These are phyloP conservation scores for Actinomucor elegans DNA, from an alignment of 371 early-diverging fungal species.

Conservation along the genomic window DNA sequence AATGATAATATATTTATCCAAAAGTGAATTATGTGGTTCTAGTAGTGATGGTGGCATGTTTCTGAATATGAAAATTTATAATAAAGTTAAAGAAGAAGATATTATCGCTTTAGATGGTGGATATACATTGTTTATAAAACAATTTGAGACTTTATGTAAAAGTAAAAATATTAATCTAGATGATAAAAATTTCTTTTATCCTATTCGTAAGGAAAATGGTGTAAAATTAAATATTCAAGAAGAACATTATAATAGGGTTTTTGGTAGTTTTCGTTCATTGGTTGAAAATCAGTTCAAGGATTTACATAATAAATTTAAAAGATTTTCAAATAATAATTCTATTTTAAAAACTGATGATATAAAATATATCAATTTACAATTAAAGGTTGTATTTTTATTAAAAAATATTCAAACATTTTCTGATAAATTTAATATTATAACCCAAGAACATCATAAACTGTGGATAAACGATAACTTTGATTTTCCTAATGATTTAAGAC, in stretches of 20 bases:
- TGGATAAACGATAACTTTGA: conserved; percentile 3
- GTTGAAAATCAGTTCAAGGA: conserved; percentile 8
- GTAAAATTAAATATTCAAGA: conserved; percentile 1
- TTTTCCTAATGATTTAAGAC: conserved; percentile 2
- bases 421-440: background rate
- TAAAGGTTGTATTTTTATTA: conserved; percentile 8
- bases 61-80: conserved; percentile 11
- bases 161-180: background rate
- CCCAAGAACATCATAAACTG: conserved; percentile 3
- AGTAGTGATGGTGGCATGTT: conserved; percentile 13
- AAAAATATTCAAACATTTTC: conserved; percentile 6
- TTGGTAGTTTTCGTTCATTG: conserved; percentile 13
- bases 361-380: conserved; percentile 12
- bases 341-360: conserved; percentile 2
- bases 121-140: conserved; percentile 3
- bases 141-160: background rate
- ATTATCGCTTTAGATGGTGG: conserved; percentile 3
- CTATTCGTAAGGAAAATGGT: conserved; percentile 13
- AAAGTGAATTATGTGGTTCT: background rate
- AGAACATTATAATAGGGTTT: conserved; percentile 2
- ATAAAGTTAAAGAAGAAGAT: background rate
- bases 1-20: background rate
- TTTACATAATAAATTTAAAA: conserved; percentile 2
- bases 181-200: conserved; percentile 14
- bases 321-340: conserved; percentile 9